phyloP scores from a whole-genome alignment of 2,329 filamentous ascomycete genomes.

The Aspergillus unguis region DNA sequence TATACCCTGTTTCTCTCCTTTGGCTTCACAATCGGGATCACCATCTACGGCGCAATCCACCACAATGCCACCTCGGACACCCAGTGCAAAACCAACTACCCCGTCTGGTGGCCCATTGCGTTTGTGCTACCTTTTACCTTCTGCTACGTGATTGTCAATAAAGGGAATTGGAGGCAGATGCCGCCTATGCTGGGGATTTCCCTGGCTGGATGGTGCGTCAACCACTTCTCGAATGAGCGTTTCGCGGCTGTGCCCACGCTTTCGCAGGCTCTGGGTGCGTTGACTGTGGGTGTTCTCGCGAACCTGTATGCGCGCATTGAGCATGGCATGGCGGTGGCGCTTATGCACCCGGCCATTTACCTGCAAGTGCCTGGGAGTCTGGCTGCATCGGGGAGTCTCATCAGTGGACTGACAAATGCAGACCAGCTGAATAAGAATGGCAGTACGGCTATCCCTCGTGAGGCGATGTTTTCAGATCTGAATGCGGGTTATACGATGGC shows the following conservation, averaged over 20 bases:
- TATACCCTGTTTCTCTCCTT: conserved; percentile 71
- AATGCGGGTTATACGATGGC: conserved; percentile 45
- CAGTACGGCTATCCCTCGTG: not conserved
- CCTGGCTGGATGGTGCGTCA: conserved; percentile 69
- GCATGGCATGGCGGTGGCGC: conserved; percentile 76
- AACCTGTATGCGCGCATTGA: conserved; percentile 70
- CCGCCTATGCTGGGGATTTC: conserved; percentile 73
- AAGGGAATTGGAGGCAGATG: conserved; percentile 73
- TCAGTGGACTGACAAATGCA: conserved; percentile 11
- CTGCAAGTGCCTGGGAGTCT: conserved; percentile 60
- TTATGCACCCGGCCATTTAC: conserved; percentile 83
- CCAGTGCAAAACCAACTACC: conserved; percentile 38
- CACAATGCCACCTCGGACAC: conserved; percentile 47
- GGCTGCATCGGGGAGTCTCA: conserved; percentile 55
- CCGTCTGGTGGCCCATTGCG: conserved; percentile 31
- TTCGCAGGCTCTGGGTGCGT: conserved; percentile 70
- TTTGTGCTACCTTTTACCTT: conserved; percentile 69
- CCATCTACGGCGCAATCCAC: conserved; percentile 62
- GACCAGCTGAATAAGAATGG: not conserved
- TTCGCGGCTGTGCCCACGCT: conserved; percentile 71
- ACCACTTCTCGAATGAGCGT: conserved; percentile 65
- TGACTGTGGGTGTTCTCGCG: conserved; percentile 70
- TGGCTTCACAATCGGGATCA: conserved; percentile 65
- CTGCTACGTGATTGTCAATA: conserved; percentile 72
- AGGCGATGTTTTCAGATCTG: conserved; percentile 18